Base-by-base conservation (phyloP, 768 basidiomycete genomes). In the Cantharellus anzutake region DNA sequence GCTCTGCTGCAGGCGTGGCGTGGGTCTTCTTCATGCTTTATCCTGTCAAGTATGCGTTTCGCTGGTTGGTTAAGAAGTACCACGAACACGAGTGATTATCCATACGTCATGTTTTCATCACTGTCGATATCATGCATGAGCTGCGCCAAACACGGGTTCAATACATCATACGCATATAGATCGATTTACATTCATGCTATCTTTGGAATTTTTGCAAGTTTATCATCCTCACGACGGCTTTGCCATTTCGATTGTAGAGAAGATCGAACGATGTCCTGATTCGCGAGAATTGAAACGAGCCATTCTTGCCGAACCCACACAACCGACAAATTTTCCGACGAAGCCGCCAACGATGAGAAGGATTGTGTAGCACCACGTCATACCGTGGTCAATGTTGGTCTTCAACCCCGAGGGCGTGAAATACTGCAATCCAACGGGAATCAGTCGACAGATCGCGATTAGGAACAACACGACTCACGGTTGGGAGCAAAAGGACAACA, bases 171-270 rank as follows among this genome's bases (percentile, higher is more conserved):
- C 11, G 44, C 44, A 11, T 48, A 11, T 29, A 48, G 44, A 11
- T 29, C 29, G 44, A 11, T 1, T 11, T 48, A 48, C 44, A 11
- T 55, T 86, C 84, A 20, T 96, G 74, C 44, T n/a, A 97, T 90
- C 90, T 96, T 97, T 0, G 89, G 86, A 96, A 85, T 35, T 77
- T 77, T 39, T 69, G 65, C n/a, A n/a, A n/a, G n/a, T n/a, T n/a
- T n/a, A 62, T 73, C 69, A 94, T 91, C 0, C 80, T 80, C 5
- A 97, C 86, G 3, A 74, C 69, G 11, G 1, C 92, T 76, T 98
- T 93, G 68, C 92, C 94, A 66, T 83, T 86, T 97, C 57, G 98
- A 69, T n/a, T n/a, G n/a, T n/a, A n/a, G n/a, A n/a, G n/a, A n/a
- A n/a, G n/a, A n/a, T n/a, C 11, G 86, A 82, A 0, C 96, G 57